These are phyloP conservation scores for Tylopilus sp. DNA, from an alignment of 768 basidiomycete genomes.

Conservation along the genomic window DNA sequence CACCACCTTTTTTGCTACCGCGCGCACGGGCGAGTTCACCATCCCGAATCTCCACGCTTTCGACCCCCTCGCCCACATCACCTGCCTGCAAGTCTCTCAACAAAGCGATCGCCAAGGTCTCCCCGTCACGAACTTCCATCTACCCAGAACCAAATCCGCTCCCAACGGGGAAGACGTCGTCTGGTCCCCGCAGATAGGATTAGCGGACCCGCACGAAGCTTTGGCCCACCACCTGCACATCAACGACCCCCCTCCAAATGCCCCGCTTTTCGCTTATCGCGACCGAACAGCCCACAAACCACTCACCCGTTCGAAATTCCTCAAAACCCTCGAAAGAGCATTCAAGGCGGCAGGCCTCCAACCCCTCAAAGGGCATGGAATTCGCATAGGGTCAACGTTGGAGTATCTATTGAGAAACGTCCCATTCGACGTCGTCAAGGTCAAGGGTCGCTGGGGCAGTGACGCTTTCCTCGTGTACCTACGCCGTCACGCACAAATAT, in stretches of 20 bases:
- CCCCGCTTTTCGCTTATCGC: neutral
- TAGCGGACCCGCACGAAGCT: neutral
- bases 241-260: neutral
- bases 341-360: accelerated
- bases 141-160: no score
- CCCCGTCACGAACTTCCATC: no score
- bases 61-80: neutral
- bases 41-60: neutral
- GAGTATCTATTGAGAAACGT: neutral
- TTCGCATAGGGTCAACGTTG: neutral
- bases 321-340: neutral
- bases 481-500: neutral
- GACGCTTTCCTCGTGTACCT: neutral
- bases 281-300: neutral
- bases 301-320: neutral
- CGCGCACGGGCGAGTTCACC: neutral
- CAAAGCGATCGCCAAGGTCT: no score
- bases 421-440: neutral
- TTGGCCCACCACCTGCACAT: neutral
- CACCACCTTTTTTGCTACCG: neutral
- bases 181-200: neutral
- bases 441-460: neutral
- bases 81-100: no score
- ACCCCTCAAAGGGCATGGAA: neutral
- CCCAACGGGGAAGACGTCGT: neutral